Evolutionary conservation across 441 rosid genomes (phyloP).

Genomic region (Brassica balearica): DNA sequence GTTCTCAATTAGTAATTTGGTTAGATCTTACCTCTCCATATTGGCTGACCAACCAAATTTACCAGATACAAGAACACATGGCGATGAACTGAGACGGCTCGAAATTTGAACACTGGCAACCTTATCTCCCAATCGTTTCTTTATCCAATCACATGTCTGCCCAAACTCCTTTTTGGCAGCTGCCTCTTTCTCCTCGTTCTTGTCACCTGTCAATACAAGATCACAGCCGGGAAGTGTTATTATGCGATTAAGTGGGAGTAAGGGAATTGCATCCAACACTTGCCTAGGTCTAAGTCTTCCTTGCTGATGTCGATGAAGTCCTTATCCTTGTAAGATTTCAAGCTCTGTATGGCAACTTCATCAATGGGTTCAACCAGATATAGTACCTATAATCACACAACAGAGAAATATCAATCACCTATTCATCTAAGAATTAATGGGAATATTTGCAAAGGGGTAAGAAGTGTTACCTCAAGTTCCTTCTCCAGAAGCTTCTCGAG

Average conservation of each 20-base stretch:
- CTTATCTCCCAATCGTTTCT: constrained; percentile 82
- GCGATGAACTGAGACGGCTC: constrained; percentile 88
- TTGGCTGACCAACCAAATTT: constrained; percentile 99
- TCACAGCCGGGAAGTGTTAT: constrained; percentile 17
- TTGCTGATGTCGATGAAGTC: constrained; percentile 93
- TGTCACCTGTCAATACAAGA: constrained; percentile 63
- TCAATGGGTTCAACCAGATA: constrained; percentile 92
- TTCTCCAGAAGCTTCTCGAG: constrained; percentile 89
- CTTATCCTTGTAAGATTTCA: constrained; percentile 93
- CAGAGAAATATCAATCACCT: constrained; percentile 18
- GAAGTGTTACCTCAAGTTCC: constrained; percentile 69
- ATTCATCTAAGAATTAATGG: constrained; percentile 29
- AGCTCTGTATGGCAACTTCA: constrained; percentile 92
- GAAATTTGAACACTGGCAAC: constrained; percentile 93
- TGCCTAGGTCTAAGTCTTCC: constrained; percentile 96
- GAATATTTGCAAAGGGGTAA: constrained; percentile 6
- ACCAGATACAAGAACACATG: constrained; percentile 58
- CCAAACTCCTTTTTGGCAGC: constrained; percentile 79
- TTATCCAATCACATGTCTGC: constrained; percentile 95
- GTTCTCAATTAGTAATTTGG: not conserved
- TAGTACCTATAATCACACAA: constrained; percentile 60
- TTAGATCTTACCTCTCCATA: constrained; percentile 81
- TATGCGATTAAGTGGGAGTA: not conserved
- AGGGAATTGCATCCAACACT: constrained; percentile 21
- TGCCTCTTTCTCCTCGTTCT: constrained; percentile 73